Evolutionary conservation across 352 stramenopile species (phyloP).

Genomic region (Globisporangium rhizosaccharum): DNA sequence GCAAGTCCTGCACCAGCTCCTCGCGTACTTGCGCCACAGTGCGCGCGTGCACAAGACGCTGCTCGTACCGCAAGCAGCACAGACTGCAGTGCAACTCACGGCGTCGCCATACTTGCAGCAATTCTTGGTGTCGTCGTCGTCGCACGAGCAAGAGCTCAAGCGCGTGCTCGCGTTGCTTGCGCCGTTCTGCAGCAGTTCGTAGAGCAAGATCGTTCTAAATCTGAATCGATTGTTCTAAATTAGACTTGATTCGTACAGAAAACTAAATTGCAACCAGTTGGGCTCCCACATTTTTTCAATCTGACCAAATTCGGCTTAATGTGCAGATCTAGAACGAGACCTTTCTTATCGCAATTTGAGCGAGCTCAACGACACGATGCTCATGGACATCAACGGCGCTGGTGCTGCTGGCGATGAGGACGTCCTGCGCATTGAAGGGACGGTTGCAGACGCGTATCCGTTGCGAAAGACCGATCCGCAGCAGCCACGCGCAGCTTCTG

Average conservation of each 20-base stretch:
- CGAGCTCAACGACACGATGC: no score
- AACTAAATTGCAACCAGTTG: no score
- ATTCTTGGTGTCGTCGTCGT: constrained; percentile 34
- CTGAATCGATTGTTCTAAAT: no score
- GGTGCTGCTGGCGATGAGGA: constrained; percentile 4
- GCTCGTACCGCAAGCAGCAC: constrained; percentile 28
- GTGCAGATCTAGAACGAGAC: no score
- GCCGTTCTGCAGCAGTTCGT: constrained; percentile 14
- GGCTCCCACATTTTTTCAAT: no score
- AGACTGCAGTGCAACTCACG: constrained; percentile 45
- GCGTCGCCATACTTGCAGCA: constrained; percentile 61
- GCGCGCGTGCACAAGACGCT: constrained; percentile 29
- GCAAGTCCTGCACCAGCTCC: constrained; percentile 56
- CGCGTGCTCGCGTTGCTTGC: constrained; percentile 35
- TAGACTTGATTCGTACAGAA: no score
- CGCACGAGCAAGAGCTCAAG: constrained; percentile 43
- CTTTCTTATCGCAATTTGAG: no score
- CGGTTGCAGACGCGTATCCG: constrained; percentile 56
- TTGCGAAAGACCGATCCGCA: constrained; percentile 27
- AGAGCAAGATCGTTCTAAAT: no score
- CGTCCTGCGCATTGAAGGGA: constrained; percentile 26
- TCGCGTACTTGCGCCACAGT: constrained; percentile 48
- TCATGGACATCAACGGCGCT: not conserved
- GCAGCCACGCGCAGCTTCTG: not conserved
- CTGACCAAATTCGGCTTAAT: no score